Evolutionary conservation across 352 stramenopile species (phyloP).

Genomic region (Phytophthora lateralis): DNA sequence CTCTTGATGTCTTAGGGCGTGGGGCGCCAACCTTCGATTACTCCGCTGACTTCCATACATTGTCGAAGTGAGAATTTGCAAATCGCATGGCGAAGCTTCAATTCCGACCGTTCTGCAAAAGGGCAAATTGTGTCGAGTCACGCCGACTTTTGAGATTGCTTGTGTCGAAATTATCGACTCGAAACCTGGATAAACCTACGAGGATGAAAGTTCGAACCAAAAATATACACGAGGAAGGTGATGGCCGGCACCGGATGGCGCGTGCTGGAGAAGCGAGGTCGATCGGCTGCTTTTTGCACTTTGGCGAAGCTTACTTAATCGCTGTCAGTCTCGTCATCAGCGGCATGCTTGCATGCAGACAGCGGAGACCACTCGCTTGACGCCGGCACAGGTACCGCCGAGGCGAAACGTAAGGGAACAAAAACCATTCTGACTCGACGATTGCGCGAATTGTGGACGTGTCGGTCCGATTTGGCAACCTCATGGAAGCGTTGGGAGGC

Average conservation of each 20-base stretch:
- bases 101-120: background rate
- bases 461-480: background rate
- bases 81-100: conserved; percentile 13
- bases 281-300: conserved; percentile 9
- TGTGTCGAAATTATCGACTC: background rate
- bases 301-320: conserved; percentile 22
- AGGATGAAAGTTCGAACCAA: conserved; percentile 1
- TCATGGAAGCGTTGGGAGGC: conserved; percentile 2
- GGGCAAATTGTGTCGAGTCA: conserved; percentile 12
- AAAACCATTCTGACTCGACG: background rate
- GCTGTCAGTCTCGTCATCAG: conserved; percentile 22
- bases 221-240: conserved; percentile 16
- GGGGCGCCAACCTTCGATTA: conserved; percentile 7
- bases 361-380: conserved; percentile 9
- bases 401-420: conserved; percentile 4
- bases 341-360: conserved; percentile 29
- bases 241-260: conserved; percentile 29
- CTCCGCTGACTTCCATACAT: conserved; percentile 29
- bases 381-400: conserved; percentile 19
- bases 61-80: conserved; percentile 12
- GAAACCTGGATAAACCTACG: too few species aligned
- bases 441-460: conserved; percentile 21
- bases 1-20: conserved; percentile 37
- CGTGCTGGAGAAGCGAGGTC: conserved; percentile 18
- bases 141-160: conserved; percentile 4